These are phyloP conservation scores for Phytophthora sansomeana DNA, from an alignment of 352 stramenopile species.

Conservation along the genomic window DNA sequence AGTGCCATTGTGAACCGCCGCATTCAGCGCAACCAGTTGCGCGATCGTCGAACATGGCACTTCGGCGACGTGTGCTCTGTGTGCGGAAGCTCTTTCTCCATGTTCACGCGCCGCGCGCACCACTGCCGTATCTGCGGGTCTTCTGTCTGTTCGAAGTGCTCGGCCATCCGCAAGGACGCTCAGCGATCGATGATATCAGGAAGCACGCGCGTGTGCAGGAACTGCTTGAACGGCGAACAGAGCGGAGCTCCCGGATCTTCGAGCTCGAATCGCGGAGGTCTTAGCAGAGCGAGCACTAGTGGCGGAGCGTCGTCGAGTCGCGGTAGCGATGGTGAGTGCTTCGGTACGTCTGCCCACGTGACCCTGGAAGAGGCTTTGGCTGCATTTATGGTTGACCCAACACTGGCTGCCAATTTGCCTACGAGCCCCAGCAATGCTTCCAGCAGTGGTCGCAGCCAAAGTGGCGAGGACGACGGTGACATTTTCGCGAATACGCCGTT, in stretches of 20 bases:
- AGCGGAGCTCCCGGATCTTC: conserved; percentile 35
- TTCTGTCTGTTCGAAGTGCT: conserved; percentile 84
- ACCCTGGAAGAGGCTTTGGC: conserved; percentile 49
- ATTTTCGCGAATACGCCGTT: conserved; percentile 63
- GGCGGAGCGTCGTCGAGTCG: conserved; percentile 34
- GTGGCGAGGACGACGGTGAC: conserved; percentile 62
- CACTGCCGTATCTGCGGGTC: conserved; percentile 82
- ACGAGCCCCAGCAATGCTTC: conserved; percentile 47
- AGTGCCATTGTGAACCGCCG: conserved; percentile 78
- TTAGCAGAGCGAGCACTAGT: conserved; percentile 36
- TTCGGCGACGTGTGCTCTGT: conserved; percentile 66
- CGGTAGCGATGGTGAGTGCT: conserved; percentile 43
- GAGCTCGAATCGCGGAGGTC: conserved; percentile 34
- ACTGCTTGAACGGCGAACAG: conserved; percentile 76
- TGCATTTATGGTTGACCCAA: conserved; percentile 52
- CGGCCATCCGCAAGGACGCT: conserved; percentile 55
- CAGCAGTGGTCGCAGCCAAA: conserved; percentile 41
- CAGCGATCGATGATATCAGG: conserved; percentile 44
- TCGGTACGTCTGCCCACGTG: conserved; percentile 43
- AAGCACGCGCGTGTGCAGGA: conserved; percentile 70
- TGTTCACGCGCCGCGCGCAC: conserved; percentile 75
- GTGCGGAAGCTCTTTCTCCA: conserved; percentile 70
- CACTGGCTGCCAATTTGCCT: conserved; percentile 29
- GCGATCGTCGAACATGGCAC: conserved; percentile 67
- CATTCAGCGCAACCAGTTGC: conserved; percentile 69